Evolutionary conservation across 1,284 basidiomycete genomes (phyloP).

Genomic region (Heterobasidion occidentale): DNA sequence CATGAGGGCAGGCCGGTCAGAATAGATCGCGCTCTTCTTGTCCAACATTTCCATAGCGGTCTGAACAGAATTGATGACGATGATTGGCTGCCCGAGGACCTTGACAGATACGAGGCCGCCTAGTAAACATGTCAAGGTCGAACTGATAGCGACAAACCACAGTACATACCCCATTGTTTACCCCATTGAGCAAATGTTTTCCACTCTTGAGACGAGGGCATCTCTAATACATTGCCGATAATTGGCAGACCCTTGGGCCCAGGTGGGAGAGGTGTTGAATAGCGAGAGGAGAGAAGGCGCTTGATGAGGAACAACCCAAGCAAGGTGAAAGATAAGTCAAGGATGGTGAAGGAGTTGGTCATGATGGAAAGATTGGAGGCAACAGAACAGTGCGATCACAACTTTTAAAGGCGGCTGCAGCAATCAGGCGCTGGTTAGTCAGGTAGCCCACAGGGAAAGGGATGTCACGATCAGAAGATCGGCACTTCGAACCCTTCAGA

Average conservation of each 20-base stretch:
- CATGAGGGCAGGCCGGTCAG: constrained; percentile 15
- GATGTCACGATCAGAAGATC: not conserved
- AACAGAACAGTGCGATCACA: not conserved
- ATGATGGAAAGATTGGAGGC: not conserved
- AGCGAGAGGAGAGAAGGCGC: not conserved
- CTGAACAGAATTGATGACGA: constrained; percentile 19
- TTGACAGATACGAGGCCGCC: not conserved
- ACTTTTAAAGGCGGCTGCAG: too few species aligned
- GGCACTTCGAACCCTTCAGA: not conserved
- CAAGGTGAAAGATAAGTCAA: not conserved
- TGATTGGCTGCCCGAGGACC: constrained; percentile 9
- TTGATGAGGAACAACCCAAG: not conserved
- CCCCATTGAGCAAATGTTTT: constrained; percentile 6
- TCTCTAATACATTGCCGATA: constrained; percentile 9
- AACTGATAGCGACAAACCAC: not conserved
- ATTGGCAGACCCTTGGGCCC: constrained; percentile 9
- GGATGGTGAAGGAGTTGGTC: not conserved
- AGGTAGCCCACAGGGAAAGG: not conserved
- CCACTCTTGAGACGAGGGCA: constrained; percentile 6
- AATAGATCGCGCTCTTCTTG: constrained; percentile 19
- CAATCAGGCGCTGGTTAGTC: not conserved
- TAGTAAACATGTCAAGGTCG: not conserved
- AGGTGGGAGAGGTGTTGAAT: constrained; percentile 5
- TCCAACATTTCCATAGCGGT: constrained; percentile 19
- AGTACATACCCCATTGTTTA: constrained; percentile 3